Conservation (phyloP, 352 stramenopile species). For the Pythium apleroticum region DNA sequence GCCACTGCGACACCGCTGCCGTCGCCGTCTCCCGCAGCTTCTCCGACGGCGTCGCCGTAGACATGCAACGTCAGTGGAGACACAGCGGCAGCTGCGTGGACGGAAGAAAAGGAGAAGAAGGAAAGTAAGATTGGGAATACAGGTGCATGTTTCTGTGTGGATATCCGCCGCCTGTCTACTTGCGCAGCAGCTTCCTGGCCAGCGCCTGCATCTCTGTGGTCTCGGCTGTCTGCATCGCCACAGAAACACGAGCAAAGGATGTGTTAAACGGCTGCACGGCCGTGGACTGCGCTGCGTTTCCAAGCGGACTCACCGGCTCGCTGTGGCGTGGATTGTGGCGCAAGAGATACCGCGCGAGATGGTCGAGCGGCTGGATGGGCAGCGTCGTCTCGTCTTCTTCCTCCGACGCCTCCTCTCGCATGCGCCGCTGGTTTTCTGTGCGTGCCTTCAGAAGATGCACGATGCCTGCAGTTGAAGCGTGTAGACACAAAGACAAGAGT, state of each 20-base stretch:
- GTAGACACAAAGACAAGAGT: not conserved
- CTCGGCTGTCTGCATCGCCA: slow-evolving; percentile 18
- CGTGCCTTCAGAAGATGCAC: slow-evolving; percentile 53
- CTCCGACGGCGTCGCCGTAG: slow-evolving; percentile 53
- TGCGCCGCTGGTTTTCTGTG: slow-evolving; percentile 34
- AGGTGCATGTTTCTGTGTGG: slow-evolving; percentile 15
- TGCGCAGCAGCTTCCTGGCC: slow-evolving; percentile 22
- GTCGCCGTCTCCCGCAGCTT: slow-evolving; percentile 59
- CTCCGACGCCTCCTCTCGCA: slow-evolving; percentile 31
- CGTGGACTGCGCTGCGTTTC: not conserved
- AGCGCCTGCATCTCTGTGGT: slow-evolving; percentile 13
- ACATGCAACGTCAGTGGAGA: slow-evolving; percentile 5
- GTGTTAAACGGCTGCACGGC: not conserved
- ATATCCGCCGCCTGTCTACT: slow-evolving; percentile 7
- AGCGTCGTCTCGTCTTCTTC: slow-evolving; percentile 38
- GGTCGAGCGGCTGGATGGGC: slow-evolving; percentile 56
- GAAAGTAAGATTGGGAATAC: not conserved
- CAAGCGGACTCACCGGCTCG: slow-evolving; percentile 38
- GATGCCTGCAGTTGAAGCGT: slow-evolving; percentile 30
- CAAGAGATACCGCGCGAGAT: slow-evolving; percentile 65
- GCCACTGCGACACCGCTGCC: slow-evolving; percentile 34
- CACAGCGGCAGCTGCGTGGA: not conserved
- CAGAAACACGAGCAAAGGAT: not conserved
- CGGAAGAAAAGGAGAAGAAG: not conserved
- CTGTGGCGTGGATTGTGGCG: slow-evolving; percentile 61